A percentile compares a stretch with the other conserved stretches of the same genome.
These are phyloP conservation scores for Trametes maxima DNA, from an alignment of 768 basidiomycete species.

Conservation along the genomic window DNA sequence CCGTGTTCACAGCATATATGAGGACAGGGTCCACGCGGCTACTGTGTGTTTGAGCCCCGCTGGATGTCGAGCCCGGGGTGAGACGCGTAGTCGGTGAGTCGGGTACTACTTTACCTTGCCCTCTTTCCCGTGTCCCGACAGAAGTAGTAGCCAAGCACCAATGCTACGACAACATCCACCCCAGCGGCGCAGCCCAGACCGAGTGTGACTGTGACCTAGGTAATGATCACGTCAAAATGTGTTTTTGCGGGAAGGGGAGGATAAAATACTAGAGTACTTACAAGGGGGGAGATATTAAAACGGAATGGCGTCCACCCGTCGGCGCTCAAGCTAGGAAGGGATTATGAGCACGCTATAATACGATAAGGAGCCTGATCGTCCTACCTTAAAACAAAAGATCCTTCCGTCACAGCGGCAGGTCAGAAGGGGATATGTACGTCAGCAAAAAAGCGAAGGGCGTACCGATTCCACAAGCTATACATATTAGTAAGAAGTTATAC, in stretches of 20 bases:
- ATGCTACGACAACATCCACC: slow-evolving; percentile 10
- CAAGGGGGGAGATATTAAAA: slow-evolving; percentile 3
- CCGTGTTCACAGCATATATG: slow-evolving; percentile 11
- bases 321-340: background rate
- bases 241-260: background rate
- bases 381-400: slow-evolving; percentile 11
- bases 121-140: background rate
- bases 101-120: background rate
- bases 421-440: too few relatives aligned
- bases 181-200: slow-evolving; percentile 13
- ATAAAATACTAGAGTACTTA: background rate
- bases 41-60: background rate
- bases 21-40: slow-evolving; percentile 9
- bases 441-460: background rate
- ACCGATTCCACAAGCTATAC: slow-evolving; percentile 6
- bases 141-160: slow-evolving; percentile 1
- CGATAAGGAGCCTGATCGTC: background rate
- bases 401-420: background rate
- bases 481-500: background rate
- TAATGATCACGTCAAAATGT: background rate
- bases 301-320: slow-evolving; percentile 8
- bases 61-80: background rate
- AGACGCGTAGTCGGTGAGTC: background rate
- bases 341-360: background rate
- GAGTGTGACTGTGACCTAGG: slow-evolving; percentile 8